phyloP scores from a whole-genome alignment of 2,329 filamentous ascomycete species.

The Aspergillus novoparasiticus region DNA sequence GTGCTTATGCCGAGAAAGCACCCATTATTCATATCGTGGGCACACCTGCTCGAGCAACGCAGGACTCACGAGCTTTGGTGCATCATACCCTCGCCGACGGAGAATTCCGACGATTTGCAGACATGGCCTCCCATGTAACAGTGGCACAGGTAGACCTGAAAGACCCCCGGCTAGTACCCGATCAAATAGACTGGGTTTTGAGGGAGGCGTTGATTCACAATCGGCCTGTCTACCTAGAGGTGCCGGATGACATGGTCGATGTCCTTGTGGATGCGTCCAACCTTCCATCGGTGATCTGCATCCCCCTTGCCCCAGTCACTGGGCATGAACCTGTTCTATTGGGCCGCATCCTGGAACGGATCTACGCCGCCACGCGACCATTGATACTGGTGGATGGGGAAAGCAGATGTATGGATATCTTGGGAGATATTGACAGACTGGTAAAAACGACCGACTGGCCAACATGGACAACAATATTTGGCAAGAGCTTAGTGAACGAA shows the following conservation, averaged over 20 bases:
- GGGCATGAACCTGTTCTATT: conserved; percentile 26
- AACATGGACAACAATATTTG: conserved; percentile 51
- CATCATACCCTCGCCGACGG: conserved; percentile 71
- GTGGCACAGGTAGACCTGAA: conserved; percentile 52
- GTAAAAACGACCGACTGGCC: conserved; percentile 50
- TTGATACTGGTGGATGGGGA: conserved; percentile 58
- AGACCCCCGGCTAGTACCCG: conserved; percentile 49
- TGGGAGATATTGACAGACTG: conserved; percentile 46
- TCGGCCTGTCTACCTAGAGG: conserved; percentile 57
- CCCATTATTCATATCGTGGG: conserved; percentile 67
- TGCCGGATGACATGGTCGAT: conserved; percentile 57
- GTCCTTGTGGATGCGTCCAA: conserved; percentile 23
- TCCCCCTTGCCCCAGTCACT: conserved; percentile 9
- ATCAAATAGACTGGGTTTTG: conserved; percentile 56
- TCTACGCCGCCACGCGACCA: conserved; percentile 51
- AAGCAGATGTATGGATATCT: conserved; percentile 46
- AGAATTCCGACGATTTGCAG: conserved; percentile 54
- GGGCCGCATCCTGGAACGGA: conserved; percentile 40
- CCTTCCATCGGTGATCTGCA: conserved; percentile 19
- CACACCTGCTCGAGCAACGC: conserved; percentile 47
- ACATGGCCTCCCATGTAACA: conserved; percentile 55
- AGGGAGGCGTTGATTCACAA: conserved; percentile 55
- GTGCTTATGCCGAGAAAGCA: conserved; percentile 71
- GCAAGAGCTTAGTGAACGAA: conserved; percentile 56
- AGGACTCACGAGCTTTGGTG: conserved; percentile 47